These are phyloP conservation scores for Zea luxurians DNA, from an alignment of 176 grass and related monocot genomes.

Conservation along the genomic window DNA sequence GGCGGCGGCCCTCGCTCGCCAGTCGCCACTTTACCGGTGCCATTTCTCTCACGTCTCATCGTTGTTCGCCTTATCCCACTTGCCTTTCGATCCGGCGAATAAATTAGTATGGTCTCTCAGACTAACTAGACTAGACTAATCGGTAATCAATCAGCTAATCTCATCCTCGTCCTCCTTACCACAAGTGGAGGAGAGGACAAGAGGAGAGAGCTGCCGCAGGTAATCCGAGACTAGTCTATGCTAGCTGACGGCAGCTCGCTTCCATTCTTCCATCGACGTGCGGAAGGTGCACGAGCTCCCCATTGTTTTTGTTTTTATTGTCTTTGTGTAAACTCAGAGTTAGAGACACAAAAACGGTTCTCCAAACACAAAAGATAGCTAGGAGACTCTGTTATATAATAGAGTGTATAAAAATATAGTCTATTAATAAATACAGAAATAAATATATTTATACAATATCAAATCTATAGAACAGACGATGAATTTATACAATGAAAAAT, in stretches of 20 bases:
- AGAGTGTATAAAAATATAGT: too few species aligned
- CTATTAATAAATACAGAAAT: too few species aligned
- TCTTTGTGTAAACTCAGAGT: too few species aligned
- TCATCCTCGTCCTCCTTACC: neutral
- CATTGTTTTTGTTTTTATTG: too few species aligned
- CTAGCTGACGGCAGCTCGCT: neutral
- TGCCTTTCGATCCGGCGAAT: neutral
- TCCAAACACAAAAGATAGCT: too few species aligned
- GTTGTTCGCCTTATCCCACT: constrained; percentile 1
- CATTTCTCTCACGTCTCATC: constrained; percentile 9
- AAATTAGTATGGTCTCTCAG: neutral
- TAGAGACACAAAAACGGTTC: too few species aligned
- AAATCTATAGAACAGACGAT: too few species aligned
- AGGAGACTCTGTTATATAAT: too few species aligned
- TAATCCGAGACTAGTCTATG: neutral
- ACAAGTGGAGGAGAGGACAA: constrained; percentile 27
- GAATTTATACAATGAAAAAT: too few species aligned
- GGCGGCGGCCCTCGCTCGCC: too few species aligned
- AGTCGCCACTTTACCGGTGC: constrained; percentile 9
- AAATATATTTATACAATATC: too few species aligned
- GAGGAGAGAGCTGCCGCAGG: neutral
- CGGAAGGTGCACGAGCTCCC: neutral
- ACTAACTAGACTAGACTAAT: neutral
- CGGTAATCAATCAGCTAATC: neutral
- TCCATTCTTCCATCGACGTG: neutral